Evolutionary conservation across 306 rosid species (phyloP).

Genomic region (Coriaria nepalensis): DNA sequence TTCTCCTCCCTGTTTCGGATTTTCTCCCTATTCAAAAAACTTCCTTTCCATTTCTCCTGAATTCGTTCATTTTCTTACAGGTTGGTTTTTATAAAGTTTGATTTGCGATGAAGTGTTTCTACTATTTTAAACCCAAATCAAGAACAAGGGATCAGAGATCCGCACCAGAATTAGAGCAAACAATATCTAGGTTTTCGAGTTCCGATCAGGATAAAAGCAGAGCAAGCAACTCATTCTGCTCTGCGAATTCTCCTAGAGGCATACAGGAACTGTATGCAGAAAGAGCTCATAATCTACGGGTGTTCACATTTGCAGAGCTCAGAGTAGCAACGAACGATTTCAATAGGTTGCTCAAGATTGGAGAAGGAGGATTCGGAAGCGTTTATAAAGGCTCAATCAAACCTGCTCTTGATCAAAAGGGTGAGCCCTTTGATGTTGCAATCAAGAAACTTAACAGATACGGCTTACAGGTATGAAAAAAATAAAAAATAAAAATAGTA

Average conservation of each 20-base stretch:
- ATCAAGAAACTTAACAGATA: conserved; percentile 58
- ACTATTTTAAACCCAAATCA: conserved; percentile 35
- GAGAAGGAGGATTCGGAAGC: conserved; percentile 93
- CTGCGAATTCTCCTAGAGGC: conserved; percentile 42
- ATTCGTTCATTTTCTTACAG: conserved; percentile 9
- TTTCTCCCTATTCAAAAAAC: no score
- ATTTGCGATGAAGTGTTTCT: conserved; percentile 57
- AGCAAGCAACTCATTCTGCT: conserved; percentile 34
- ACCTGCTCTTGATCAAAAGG: conserved; percentile 37
- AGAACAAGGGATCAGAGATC: conserved; percentile 42
- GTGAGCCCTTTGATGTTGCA: conserved; percentile 41
- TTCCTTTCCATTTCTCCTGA: neutral
- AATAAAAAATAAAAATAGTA: neutral
- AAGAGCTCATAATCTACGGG: conserved; percentile 62
- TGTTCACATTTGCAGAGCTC: conserved; percentile 47
- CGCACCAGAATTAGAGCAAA: conserved; percentile 46
- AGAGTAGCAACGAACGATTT: conserved; percentile 49
- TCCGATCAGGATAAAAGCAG: conserved; percentile 13
- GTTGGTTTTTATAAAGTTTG: conserved; percentile 3
- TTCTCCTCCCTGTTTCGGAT: no score
- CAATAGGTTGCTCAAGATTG: conserved; percentile 52
- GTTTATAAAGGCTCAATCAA: conserved; percentile 66
- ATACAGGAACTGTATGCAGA: conserved; percentile 69
- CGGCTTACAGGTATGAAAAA: conserved; percentile 56
- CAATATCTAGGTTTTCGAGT: conserved; percentile 28